Percentiles rank a stretch among this genome's conserved stretches.
These are phyloP conservation scores for Creolimax fragrantissima DNA, from an alignment of 78 protist genomes.

Conservation along the genomic window DNA sequence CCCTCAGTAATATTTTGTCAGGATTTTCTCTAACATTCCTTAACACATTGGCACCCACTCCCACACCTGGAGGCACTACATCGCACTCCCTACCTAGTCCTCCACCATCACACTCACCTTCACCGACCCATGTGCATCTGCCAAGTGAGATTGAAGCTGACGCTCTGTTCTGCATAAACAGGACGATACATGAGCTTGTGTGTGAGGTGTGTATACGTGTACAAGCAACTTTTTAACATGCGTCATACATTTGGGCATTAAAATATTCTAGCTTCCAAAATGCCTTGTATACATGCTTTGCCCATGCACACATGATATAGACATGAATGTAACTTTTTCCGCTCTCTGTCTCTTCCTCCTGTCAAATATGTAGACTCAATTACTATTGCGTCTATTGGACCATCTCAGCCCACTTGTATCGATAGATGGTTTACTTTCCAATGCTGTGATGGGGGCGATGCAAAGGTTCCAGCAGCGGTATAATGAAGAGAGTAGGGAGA, in stretches of 20 bases:
- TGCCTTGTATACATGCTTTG: no score
- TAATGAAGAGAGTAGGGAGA: not conserved
- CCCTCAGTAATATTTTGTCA: no score
- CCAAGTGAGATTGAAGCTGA: no score
- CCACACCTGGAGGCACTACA: not conserved
- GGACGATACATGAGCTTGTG: no score
- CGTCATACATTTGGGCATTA: no score
- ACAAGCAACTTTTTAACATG: no score
- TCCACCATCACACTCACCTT: not conserved
- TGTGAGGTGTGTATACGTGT: no score
- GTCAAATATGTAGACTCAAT: not conserved
- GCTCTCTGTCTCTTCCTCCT: no score
- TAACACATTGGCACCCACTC: not conserved
- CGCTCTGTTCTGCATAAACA: no score
- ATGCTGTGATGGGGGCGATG: not conserved
- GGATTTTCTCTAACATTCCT: not conserved
- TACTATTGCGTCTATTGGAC: not conserved
- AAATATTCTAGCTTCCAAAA: no score
- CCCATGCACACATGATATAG: no score
- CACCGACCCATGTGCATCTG: not conserved
- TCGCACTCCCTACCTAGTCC: not conserved
- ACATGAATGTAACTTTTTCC: no score
- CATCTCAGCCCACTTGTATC: not conserved
- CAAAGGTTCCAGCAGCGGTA: not conserved
- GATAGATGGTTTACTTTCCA: not conserved